Base-by-base conservation (phyloP, 2,329 filamentous ascomycete genomes). In the Fusarium tanahbumbuense region DNA sequence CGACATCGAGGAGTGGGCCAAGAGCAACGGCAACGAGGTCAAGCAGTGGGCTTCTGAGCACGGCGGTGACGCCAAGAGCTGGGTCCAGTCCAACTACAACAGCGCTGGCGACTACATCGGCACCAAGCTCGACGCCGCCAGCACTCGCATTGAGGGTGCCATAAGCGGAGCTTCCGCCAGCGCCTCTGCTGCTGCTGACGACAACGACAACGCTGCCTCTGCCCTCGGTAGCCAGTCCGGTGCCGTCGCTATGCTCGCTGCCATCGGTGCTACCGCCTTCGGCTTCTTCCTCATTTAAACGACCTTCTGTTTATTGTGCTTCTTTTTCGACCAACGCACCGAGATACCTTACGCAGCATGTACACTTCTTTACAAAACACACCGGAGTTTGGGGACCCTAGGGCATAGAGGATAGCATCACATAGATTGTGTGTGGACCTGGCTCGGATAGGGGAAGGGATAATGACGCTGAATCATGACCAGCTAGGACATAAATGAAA, bases 211-310 rank as follows among this genome's bases (percentile, higher is more conserved):
- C 45, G 73, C 73, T 28, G 73, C 74, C 6, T 11, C 56, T 12
- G 61, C 20, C 46, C 30, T 68, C 4, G 40, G 59, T 4, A 40
- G 58, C n/a, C 59, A 68, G 56, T 60, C 68, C 30, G 74, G 61
- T n/a, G 37, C 66, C 16, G 46, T 73, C 20, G 70, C 70, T 7
- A 60, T 58, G 20, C 57, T 63, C 27, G 69, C 73, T 23, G 75
- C 75, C 6, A 68, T 75, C 41, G 73, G 73, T 12, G 72, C 67
- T 10, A 71, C 74, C 27, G 71, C 67, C 20, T 74, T 76, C 18
- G 73, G 71, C 44, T 65, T 74, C 60, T 54, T 74, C 52, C 55
- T 75, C 18, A 60, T 61, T 9, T 75, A 75, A 73, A 48, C 47
- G 20, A n/a, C 30, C 13, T 10, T 10, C 32, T n/a, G 18, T 48